These are phyloP conservation scores for Erythrobasidium hasegawianum DNA, from an alignment of 1,284 basidiomycete species.

Conservation along the genomic window DNA sequence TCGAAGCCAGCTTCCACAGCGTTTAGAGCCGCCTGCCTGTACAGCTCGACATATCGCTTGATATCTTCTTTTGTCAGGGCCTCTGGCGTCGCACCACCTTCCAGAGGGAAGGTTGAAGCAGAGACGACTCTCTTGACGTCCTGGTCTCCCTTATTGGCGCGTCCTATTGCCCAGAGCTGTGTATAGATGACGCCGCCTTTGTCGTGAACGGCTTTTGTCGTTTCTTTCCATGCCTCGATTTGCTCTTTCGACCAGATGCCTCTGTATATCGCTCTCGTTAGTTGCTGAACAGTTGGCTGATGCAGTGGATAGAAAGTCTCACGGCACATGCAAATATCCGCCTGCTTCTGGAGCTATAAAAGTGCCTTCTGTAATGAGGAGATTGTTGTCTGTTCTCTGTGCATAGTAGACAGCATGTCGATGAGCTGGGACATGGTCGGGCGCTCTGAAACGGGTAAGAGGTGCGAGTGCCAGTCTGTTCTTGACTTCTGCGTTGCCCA, in stretches of 20 bases:
- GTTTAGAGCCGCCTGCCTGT: conserved; percentile 54
- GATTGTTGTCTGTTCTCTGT: conserved; percentile 52
- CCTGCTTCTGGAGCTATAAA: conserved; percentile 48
- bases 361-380: conserved; percentile 57
- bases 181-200: conserved; percentile 54
- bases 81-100: conserved; percentile 48
- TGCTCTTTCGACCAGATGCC: conserved; percentile 55
- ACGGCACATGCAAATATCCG: conserved; percentile 13
- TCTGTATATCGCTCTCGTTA: too few relatives aligned
- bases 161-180: conserved; percentile 57
- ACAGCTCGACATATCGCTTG: conserved; percentile 53
- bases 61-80: conserved; percentile 44
- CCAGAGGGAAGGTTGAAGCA: conserved; percentile 49
- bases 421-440: conserved; percentile 27
- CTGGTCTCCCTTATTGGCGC: conserved; percentile 49
- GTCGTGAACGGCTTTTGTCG: conserved; percentile 52
- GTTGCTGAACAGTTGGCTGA: too few relatives aligned
- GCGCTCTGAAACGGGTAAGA: conserved; percentile 52
- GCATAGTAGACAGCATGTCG: conserved; percentile 52
- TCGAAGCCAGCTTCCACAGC: conserved; percentile 64
- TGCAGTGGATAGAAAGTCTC: too few relatives aligned
- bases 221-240: conserved; percentile 55
- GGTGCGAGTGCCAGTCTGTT: conserved; percentile 57
- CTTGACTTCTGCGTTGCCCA: conserved; percentile 52
- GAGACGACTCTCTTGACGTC: conserved; percentile 50